A percentile compares a stretch with the other conserved stretches of the same genome.
Evolutionary conservation across 768 basidiomycete species (phyloP).

Genomic region (Boletus pseudopeckii): DNA sequence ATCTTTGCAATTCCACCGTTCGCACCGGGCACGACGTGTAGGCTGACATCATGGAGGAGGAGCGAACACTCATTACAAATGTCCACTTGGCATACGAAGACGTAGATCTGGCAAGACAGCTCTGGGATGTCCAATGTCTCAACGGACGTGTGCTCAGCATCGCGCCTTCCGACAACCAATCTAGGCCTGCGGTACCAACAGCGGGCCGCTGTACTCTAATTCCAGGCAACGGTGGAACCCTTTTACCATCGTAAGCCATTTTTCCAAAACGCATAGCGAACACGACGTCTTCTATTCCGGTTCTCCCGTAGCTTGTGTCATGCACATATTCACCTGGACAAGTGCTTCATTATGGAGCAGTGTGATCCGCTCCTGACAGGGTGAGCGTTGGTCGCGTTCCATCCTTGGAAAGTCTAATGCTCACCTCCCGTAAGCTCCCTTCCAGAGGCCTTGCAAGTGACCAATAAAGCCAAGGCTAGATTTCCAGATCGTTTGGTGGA

Average conservation of each 20-base stretch:
- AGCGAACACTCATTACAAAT: conserved; percentile 20
- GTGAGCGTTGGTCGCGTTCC: conserved; percentile 32
- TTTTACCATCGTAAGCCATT: conserved; percentile 33
- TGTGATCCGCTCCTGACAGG: conserved; percentile 51
- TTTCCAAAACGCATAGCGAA: not conserved
- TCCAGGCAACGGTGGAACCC: conserved; percentile 27
- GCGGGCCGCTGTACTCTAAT: conserved; percentile 1
- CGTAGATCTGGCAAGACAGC: conserved; percentile 20
- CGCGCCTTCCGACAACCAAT: conserved; percentile 10
- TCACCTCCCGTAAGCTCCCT: conserved; percentile 42
- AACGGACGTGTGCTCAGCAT: conserved; percentile 28
- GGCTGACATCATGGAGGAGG: not conserved
- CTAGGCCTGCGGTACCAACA: not conserved
- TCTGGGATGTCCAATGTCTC: conserved; percentile 34
- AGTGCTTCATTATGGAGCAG: conserved; percentile 61
- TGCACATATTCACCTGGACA: conserved; percentile 65
- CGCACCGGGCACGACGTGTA: not conserved
- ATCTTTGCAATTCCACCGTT: not conserved
- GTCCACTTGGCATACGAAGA: conserved; percentile 33
- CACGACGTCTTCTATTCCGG: conserved; percentile 14
- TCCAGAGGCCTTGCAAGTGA: conserved; percentile 51
- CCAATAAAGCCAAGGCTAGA: conserved; percentile 46
- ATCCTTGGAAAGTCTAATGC: not conserved
- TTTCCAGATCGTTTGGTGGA: conserved; percentile 45
- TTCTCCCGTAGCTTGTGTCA: conserved; percentile 45